Evolutionary conservation across 495 filamentous ascomycete species (phyloP).

Genomic region (Trichoderma erinaceum): DNA sequence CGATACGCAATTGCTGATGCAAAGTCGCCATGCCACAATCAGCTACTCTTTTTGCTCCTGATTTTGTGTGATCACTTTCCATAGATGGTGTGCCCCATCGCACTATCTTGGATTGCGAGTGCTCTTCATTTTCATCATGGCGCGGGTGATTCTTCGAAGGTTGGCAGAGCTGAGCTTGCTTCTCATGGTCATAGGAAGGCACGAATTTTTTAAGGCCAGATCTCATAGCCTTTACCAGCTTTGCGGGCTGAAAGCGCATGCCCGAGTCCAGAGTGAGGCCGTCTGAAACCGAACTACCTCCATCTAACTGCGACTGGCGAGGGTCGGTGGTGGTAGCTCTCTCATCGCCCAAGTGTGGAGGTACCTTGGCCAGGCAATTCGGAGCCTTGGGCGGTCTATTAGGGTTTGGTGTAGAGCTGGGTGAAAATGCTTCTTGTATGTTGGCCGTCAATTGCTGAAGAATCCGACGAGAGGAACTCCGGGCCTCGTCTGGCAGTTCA

Average conservation of each 20-base stretch:
- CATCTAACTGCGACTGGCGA: not conserved
- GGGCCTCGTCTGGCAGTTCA: not conserved
- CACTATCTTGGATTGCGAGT: not conserved
- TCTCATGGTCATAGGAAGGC: not conserved
- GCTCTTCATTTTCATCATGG: not conserved
- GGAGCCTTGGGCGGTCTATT: not conserved
- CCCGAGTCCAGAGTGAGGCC: not conserved
- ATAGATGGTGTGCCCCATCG: not conserved
- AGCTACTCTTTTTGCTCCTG: not conserved
- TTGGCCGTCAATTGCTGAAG: conserved; percentile 1
- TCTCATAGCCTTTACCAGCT: conserved; percentile 16
- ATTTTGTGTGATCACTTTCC: not conserved
- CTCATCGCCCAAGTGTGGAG: conserved; percentile 1
- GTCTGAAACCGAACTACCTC: not conserved
- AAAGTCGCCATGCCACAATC: not conserved
- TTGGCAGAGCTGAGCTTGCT: not conserved
- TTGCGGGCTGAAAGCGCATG: not conserved
- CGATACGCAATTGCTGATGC: not conserved
- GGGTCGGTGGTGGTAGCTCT: not conserved
- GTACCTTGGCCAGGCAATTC: not conserved
- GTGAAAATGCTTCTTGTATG: not conserved
- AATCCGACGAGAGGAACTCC: not conserved
- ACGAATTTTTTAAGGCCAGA: conserved; percentile 10
- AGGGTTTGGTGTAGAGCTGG: not conserved
- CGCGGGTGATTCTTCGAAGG: not conserved